phyloP scores from a whole-genome alignment of 2,329 filamentous ascomycete species.

The Dactylella cylindrospora region DNA sequence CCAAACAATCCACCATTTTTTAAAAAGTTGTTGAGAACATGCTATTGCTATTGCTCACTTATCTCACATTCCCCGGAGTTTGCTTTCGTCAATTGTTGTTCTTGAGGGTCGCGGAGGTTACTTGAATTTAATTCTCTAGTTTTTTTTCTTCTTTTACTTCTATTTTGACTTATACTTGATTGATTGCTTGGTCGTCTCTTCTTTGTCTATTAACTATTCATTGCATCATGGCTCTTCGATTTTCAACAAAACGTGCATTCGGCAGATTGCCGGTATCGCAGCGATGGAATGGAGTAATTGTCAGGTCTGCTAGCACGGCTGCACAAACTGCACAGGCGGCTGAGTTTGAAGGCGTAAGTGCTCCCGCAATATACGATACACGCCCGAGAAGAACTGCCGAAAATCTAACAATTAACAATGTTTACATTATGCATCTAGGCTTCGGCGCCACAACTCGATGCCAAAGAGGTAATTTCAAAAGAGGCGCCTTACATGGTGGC shows the following conservation, averaged over 20 bases:
- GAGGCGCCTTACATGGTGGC: slow-evolving; percentile 87
- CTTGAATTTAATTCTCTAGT: slow-evolving; percentile 9
- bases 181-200: too few relatives aligned
- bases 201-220: neutral
- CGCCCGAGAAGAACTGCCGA: neutral
- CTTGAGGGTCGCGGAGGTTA: slow-evolving; percentile 29
- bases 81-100: slow-evolving; percentile 29
- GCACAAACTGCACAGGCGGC: slow-evolving; percentile 10
- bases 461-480: slow-evolving; percentile 32
- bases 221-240: slow-evolving; percentile 15
- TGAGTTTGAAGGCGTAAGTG: slow-evolving; percentile 26
- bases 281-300: slow-evolving; percentile 9
- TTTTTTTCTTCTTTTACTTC: neutral
- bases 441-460: slow-evolving; percentile 11
- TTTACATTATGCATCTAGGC: neutral
- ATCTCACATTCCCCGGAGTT: slow-evolving; percentile 4
- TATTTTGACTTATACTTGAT: too few relatives aligned
- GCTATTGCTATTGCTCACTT: slow-evolving; percentile 27
- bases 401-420: neutral
- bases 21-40: too few relatives aligned
- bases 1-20: too few relatives aligned
- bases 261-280: slow-evolving; percentile 28
- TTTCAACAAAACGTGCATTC: slow-evolving; percentile 16
- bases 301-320: slow-evolving; percentile 18
- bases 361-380: neutral